These are phyloP conservation scores for Epichloe festucae DNA, from an alignment of 2,329 filamentous ascomycete genomes.

Conservation along the genomic window DNA sequence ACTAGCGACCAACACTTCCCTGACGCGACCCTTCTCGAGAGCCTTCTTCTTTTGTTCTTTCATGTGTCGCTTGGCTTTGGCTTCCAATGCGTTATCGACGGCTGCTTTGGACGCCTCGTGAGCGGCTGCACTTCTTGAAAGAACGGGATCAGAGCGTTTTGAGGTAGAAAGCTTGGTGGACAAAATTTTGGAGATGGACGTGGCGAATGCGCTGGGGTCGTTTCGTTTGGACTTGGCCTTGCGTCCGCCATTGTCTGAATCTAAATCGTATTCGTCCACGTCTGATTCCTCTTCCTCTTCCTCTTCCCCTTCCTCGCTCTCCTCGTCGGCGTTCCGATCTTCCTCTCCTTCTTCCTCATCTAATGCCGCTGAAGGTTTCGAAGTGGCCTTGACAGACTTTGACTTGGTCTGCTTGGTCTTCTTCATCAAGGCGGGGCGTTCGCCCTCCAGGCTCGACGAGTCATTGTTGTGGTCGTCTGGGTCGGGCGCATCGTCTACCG, in stretches of 20 bases:
- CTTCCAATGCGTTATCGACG: constrained; percentile 65
- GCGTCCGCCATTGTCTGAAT: constrained; percentile 4
- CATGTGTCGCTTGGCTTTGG: constrained; percentile 66
- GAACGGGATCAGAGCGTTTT: constrained; percentile 78
- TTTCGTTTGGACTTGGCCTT: constrained; percentile 66
- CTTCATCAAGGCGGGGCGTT: constrained; percentile 10
- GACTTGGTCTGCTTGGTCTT: constrained; percentile 13
- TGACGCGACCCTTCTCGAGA: constrained; percentile 75
- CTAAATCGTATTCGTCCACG: constrained; percentile 22
- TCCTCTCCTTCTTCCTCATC: constrained; percentile 15
- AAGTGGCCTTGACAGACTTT: constrained; percentile 10
- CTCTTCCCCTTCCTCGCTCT: constrained; percentile 26
- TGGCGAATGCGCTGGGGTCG: constrained; percentile 83
- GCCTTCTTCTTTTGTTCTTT: constrained; percentile 68
- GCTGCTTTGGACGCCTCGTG: constrained; percentile 59
- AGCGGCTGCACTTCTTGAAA: constrained; percentile 68
- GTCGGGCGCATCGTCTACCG: constrained; percentile 33
- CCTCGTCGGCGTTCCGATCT: constrained; percentile 14
- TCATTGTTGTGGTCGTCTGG: constrained; percentile 2
- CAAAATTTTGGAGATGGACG: constrained; percentile 85
- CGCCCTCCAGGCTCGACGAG: constrained; percentile 24
- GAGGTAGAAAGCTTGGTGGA: constrained; percentile 73
- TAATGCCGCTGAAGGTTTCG: constrained; percentile 4
- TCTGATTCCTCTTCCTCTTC: constrained; percentile 25
- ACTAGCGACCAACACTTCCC: constrained; percentile 63